Base-by-base conservation (phyloP, 2,329 filamentous ascomycete genomes). In the Colletotrichum karsti region DNA sequence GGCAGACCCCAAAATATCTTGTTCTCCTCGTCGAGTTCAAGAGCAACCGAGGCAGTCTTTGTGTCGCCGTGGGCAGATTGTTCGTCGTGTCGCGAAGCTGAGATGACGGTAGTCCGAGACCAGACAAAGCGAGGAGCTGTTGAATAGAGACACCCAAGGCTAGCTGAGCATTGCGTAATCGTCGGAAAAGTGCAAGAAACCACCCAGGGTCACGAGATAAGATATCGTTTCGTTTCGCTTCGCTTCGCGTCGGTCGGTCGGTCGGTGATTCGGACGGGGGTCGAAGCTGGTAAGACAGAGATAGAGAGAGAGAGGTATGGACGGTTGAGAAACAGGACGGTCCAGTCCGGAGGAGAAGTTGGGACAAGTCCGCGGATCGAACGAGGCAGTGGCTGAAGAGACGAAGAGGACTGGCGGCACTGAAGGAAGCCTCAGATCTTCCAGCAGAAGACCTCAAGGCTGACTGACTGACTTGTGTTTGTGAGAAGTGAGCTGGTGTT, bases 141-240 rank as follows among this genome's bases (percentile, higher is more conserved):
- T 20, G 28, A 7, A 44, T n/a, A 46, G 46, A 18, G 24, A 39
- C 18, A 28, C 30, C 18, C 18, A 53, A 46, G 39, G 37, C 60
- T 67, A 67, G 60, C 37, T 53, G n/a, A 22, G 53, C 65, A 67
- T 67, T 67, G 60, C 65, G 65, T 48, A 54, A 59, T 54, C 30
- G 30, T 51, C 28, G 18, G 37, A 54, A 48, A 44, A 28, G 26
- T 18, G 28, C 13, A 67, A 59, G 13, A n/a, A 7, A 58, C 28
- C 15, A 24, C 26, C 9, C 22, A n/a, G 24, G 37, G 60, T 60
- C 30, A 51, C 44, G 44, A 30, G 44, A 39, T 28, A n/a, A 20
- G 37, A 46, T 58, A 46, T 54, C n/a, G 48, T 26, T 37, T 58
- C 46, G 60, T 22, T 59, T 54, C 37, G 37, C 44, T 37, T 58